Evolutionary conservation across 1,284 basidiomycete genomes (phyloP).

Genomic region (Stereum hirsutum): DNA sequence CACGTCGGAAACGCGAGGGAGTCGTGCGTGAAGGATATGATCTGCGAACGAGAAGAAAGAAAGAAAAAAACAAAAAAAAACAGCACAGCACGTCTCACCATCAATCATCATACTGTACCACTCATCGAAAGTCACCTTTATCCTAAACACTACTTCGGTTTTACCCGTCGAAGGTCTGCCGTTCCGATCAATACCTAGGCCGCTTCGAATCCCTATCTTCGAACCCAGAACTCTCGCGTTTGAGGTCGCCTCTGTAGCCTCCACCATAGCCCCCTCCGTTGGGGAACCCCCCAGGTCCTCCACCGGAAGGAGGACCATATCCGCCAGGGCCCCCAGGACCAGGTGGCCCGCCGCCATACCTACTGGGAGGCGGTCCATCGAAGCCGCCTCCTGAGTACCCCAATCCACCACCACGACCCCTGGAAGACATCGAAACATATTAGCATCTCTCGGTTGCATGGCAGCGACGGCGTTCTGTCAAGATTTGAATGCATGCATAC

Average conservation of each 20-base stretch:
- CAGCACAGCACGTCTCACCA: no score
- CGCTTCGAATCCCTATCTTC: conserved; percentile 78
- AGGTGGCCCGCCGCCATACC: conserved; percentile 25
- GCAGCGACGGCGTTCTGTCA: no score
- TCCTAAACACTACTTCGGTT: no score
- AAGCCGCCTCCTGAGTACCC: conserved; percentile 63
- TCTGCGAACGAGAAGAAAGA: no score
- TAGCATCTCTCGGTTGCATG: no score
- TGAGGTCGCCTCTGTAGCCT: conserved; percentile 55
- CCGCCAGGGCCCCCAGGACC: conserved; percentile 23
- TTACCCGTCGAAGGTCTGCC: no score
- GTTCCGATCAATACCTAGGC: conserved; percentile 55
- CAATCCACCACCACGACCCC: conserved; percentile 65
- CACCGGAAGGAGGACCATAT: conserved; percentile 21
- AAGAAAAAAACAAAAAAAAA: no score
- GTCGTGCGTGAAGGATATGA: no score
- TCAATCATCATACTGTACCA: no score
- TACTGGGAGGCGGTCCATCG: conserved; percentile 43
- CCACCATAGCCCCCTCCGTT: conserved; percentile 29
- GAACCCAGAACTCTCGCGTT: conserved; percentile 61
- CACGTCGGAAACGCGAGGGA: no score
- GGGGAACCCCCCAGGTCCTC: conserved; percentile 20
- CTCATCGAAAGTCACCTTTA: no score
- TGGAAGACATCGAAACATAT: conserved; percentile 20
- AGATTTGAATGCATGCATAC: conserved; percentile 21